Percentiles rank a stretch among this genome's conserved stretches.
Evolutionary conservation across 495 filamentous ascomycete genomes (phyloP).

Genomic region (Xylaria longipes): DNA sequence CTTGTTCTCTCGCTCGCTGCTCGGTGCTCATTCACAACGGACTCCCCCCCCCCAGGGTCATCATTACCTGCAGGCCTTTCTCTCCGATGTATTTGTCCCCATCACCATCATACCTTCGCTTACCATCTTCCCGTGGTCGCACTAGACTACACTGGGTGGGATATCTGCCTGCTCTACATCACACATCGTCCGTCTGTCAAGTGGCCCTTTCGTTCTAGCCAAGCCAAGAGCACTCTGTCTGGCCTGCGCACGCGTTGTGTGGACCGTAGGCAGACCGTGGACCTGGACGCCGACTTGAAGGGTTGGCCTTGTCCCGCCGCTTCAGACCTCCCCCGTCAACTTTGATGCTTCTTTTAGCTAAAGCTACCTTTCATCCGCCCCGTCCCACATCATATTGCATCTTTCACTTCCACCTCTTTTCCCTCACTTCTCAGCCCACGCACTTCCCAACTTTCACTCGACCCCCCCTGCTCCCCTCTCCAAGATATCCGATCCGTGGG

Average conservation of each 20-base stretch:
- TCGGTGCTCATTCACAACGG: background rate
- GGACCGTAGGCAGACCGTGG: constrained; percentile 25
- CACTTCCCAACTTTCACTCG: background rate
- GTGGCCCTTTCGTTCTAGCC: background rate
- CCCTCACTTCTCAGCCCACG: constrained; percentile 12
- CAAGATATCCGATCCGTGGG: background rate
- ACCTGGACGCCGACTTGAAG: constrained; percentile 41
- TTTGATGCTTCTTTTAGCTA: constrained; percentile 41
- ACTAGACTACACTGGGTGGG: background rate
- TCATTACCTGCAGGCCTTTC: constrained; percentile 4
- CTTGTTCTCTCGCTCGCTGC: background rate
- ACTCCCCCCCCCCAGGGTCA: background rate
- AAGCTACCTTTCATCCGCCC: constrained; percentile 39
- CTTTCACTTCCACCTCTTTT: constrained; percentile 33
- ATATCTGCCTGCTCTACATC: constrained; percentile 8
- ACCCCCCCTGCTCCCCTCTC: constrained; percentile 4
- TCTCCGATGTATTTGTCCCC: background rate
- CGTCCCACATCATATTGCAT: constrained; percentile 45
- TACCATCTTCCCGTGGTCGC: background rate
- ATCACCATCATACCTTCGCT: constrained; percentile 3
- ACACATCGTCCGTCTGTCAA: background rate
- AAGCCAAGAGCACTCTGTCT: constrained; percentile 3
- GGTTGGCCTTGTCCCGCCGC: constrained; percentile 41
- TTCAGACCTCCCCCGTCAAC: constrained; percentile 44
- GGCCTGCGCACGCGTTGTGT: constrained; percentile 28